phyloP scores from a whole-genome alignment of 2,329 filamentous ascomycete species.

The Botryosphaeria agaves region DNA sequence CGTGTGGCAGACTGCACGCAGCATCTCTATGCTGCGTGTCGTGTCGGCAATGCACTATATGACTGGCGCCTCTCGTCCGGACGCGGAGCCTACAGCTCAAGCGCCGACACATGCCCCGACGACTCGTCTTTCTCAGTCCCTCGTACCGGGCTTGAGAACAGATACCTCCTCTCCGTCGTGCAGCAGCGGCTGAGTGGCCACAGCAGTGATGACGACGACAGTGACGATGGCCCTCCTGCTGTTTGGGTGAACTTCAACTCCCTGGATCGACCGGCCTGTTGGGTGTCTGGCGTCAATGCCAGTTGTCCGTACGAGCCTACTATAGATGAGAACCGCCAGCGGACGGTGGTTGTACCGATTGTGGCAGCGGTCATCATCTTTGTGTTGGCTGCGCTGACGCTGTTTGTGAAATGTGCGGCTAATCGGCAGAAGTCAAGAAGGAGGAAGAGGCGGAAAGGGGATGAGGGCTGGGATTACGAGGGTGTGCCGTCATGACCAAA shows the following conservation, averaged over 20 bases:
- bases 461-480: slow-evolving; percentile 47
- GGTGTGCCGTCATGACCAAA: slow-evolving; percentile 38
- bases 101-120: slow-evolving; percentile 27
- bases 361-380: slow-evolving; percentile 46
- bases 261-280: slow-evolving; percentile 38
- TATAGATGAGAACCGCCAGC: slow-evolving; percentile 21
- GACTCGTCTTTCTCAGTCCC: slow-evolving; percentile 37
- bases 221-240: slow-evolving; percentile 6
- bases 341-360: slow-evolving; percentile 40
- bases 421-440: slow-evolving; percentile 37
- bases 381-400: slow-evolving; percentile 39
- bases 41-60: slow-evolving; percentile 35
- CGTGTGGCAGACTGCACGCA: slow-evolving; percentile 36
- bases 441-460: slow-evolving; percentile 27
- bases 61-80: slow-evolving; percentile 35
- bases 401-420: slow-evolving; percentile 47
- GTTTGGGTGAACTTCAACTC: slow-evolving; percentile 47
- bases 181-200: no score
- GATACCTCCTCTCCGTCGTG: slow-evolving; percentile 29
- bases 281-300: slow-evolving; percentile 38
- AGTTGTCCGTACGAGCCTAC: slow-evolving; percentile 37
- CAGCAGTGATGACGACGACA: no score
- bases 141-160: slow-evolving; percentile 45
- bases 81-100: slow-evolving; percentile 26
- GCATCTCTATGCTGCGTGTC: slow-evolving; percentile 37